Evolutionary conservation across 169 alveolate species (phyloP).

Genomic region (Cryptosporidium tyzzeri): DNA sequence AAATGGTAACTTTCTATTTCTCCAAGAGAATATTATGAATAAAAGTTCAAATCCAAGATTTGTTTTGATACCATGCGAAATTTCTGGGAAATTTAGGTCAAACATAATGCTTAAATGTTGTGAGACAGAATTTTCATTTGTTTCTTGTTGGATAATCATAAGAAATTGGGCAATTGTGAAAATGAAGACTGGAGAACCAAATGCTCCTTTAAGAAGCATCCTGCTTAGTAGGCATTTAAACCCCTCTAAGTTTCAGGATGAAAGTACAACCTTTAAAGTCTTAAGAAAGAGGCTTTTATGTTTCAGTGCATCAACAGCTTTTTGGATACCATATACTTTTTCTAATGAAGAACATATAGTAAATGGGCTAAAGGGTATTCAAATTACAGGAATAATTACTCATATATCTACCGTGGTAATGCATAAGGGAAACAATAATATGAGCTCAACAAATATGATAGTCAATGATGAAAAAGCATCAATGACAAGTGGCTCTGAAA

Average conservation of each 20-base stretch:
- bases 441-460: not conserved
- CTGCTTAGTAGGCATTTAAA: conserved; percentile 4
- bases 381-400: not conserved
- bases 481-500: not conserved
- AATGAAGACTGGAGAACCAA: not conserved
- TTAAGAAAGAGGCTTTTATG: conserved; percentile 34
- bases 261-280: not conserved
- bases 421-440: conserved; percentile 1
- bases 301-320: conserved; percentile 30
- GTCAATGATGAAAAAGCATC: not conserved
- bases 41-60: not conserved
- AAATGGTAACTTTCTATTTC: conserved; percentile 35
- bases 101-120: conserved; percentile 32
- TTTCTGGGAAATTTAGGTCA: conserved; percentile 45
- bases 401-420: conserved; percentile 17
- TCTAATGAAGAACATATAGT: not conserved
- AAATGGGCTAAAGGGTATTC: not conserved
- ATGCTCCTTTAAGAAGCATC: conserved; percentile 49
- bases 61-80: conserved; percentile 30
- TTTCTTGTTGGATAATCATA: conserved; percentile 40
- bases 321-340: not conserved
- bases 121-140: conserved; percentile 11
- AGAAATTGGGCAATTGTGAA: conserved; percentile 44
- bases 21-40: conserved; percentile 2
- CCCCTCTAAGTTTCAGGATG: not conserved